phyloP scores from a whole-genome alignment of 1,284 basidiomycete species.

The Schizophyllum commune region DNA sequence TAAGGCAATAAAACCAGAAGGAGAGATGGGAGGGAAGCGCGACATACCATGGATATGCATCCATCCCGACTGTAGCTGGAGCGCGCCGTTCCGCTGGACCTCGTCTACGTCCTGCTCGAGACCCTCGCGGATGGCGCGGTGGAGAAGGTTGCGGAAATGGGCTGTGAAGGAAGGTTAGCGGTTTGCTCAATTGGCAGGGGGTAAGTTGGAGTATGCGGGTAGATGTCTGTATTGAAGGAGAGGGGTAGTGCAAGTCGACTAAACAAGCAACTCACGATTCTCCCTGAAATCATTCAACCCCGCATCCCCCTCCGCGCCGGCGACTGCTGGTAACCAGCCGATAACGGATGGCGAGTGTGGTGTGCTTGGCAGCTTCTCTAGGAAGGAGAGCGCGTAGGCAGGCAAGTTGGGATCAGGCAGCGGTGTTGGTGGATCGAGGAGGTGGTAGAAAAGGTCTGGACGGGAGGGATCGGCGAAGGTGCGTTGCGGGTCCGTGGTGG shows the following conservation, averaged over 20 bases:
- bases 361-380: conserved; percentile 34
- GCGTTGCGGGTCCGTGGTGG: conserved; percentile 2
- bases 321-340: conserved; percentile 62
- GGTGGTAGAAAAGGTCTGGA: conserved; percentile 63
- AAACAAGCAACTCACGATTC: conserved; percentile 38
- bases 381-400: conserved; percentile 59
- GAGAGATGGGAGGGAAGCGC: not conserved
- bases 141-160: conserved; percentile 49
- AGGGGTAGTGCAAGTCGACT: too few relatives aligned
- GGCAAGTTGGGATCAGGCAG: conserved; percentile 22
- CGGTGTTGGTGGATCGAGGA: conserved; percentile 32
- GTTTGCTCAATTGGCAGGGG: too few relatives aligned
- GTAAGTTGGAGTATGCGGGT: too few relatives aligned
- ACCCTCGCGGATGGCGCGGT: conserved; percentile 46
- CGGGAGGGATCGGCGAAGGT: conserved; percentile 46
- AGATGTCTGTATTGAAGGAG: too few relatives aligned
- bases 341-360: conserved; percentile 46
- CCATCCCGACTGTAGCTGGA: conserved; percentile 65
- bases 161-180: conserved; percentile 27
- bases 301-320: conserved; percentile 30
- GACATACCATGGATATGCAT: conserved; percentile 63
- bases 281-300: conserved; percentile 62
- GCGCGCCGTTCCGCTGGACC: conserved; percentile 54
- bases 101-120: conserved; percentile 55
- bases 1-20: conserved; percentile 1